Conservation (phyloP, 2,329 filamentous ascomycete genomes). For the Neonectria sp. region DNA sequence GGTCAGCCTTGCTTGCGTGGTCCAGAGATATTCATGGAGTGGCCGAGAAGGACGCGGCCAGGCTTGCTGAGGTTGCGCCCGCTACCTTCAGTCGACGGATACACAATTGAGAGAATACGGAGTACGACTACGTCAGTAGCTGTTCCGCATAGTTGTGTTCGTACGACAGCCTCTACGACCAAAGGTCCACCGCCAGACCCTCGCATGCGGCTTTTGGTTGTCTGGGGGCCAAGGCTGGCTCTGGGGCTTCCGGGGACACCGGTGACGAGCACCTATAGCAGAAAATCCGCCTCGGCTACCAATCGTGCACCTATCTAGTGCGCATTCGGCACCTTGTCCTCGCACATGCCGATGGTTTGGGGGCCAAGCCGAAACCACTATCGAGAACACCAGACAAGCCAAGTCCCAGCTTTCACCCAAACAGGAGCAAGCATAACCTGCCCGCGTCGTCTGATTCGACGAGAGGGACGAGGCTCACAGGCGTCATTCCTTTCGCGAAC, state of each 20-base stretch:
- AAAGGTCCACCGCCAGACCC: not conserved
- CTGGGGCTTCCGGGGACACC: not conserved
- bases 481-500: not conserved
- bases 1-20: not conserved
- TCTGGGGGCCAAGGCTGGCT: conserved; percentile 7
- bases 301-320: not conserved
- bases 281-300: conserved; percentile 11
- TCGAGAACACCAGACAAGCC: conserved; percentile 15
- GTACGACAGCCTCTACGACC: not conserved
- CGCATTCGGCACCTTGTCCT: not conserved
- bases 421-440: conserved; percentile 1
- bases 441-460: conserved; percentile 15
- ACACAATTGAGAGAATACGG: not conserved
- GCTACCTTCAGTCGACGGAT: not conserved
- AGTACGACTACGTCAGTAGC: not conserved
- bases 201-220: not conserved
- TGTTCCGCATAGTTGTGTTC: conserved; percentile 2
- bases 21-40: not conserved
- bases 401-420: conserved; percentile 1
- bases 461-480: conserved; percentile 7
- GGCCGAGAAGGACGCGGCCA: not conserved
- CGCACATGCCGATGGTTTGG: conserved; percentile 18
- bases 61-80: not conserved
- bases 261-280: not conserved
- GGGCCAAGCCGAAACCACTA: conserved; percentile 3